These are phyloP conservation scores for Lojkania enalia DNA, from an alignment of 2,329 filamentous ascomycete species.

Conservation along the genomic window DNA sequence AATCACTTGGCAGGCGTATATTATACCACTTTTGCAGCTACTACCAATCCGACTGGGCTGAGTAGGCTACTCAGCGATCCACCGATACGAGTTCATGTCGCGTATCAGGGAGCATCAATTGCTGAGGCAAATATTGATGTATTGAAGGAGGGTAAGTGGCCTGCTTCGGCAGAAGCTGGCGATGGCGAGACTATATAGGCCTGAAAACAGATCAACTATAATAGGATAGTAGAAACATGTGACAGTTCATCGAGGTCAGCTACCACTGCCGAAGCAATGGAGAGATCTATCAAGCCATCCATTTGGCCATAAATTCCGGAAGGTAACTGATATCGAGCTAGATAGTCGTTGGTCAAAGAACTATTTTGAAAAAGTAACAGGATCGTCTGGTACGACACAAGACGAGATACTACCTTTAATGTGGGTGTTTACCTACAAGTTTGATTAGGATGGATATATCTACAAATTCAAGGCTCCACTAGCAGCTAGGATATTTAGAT, in stretches of 20 bases:
- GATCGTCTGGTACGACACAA: neutral
- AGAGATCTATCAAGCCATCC: neutral
- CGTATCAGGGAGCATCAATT: too few species aligned
- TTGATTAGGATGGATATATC: conserved; percentile 17
- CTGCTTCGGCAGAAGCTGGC: too few species aligned
- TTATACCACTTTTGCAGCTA: too few species aligned
- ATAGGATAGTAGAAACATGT: too few species aligned
- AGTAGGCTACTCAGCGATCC: neutral
- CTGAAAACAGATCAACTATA: too few species aligned
- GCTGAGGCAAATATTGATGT: too few species aligned
- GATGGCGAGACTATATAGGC: too few species aligned
- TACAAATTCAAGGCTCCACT: conserved; percentile 22
- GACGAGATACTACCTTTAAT: conserved; percentile 5
- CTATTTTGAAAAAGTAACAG: neutral
- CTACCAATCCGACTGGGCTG: conserved; percentile 4
- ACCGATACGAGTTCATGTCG: too few species aligned
- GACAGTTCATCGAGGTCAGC: neutral
- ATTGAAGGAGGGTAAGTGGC: too few species aligned
- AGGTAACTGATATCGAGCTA: neutral
- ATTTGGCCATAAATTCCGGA: neutral
- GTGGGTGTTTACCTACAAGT: conserved; percentile 18
- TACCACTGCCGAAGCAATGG: neutral
- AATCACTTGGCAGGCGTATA: too few species aligned
- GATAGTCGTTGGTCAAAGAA: neutral
- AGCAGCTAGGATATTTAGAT: conserved; percentile 18